Evolutionary conservation across 2,329 filamentous ascomycete species (phyloP), one percentile per base, ranked within the genome.

Genomic region (Hymenoscyphus fraxineus): DNA sequence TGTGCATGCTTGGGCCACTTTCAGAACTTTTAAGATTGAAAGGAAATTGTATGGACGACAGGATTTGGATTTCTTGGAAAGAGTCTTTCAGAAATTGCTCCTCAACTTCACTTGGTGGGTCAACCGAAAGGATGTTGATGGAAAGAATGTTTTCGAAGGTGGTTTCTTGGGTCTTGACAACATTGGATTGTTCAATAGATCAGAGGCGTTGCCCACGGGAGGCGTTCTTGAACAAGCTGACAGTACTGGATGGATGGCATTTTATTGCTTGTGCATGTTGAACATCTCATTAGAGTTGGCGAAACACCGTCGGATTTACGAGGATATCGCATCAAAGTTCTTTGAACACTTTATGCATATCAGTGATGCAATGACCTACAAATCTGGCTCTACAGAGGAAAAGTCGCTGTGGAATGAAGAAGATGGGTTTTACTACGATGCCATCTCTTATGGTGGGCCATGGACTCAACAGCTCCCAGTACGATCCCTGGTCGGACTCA

Each of bases 61-160:
- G 74, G 94, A 98, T 75, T 82, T 97, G 39, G 95, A 98, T 77
- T 98, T 97, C 78, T 83, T 98, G 10, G 94, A 98, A 80, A 87
- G 94, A 22, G 93, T 97, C 4, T 98, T 98, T 81, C 95, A 98
- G 75, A 98, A 98, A 77, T 79, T 98, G 66, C 81, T 98, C 31
- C 82, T 98, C 68, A 98, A 98, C 80, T 98, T 98, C 77, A 98
- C 95, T 3, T 98, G 95, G 95, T 98, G 94, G 94, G 94, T 97
- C 22, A 98, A 98, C 76, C 90, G 94, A 65, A 98, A 98, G 78
- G 94, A 98, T 73, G 84, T 85, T 12, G 92, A 97, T 10, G 94
- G 93, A 73, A 98, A 98, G 80, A 97, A 98, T 73, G 90, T 98
- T 35, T 98, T 98, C 71, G 95, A 98, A 75, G 95, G 94, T 70